Base-by-base conservation (phyloP, 805 yeast genomes). In the Cyberlindnera amylophila region DNA sequence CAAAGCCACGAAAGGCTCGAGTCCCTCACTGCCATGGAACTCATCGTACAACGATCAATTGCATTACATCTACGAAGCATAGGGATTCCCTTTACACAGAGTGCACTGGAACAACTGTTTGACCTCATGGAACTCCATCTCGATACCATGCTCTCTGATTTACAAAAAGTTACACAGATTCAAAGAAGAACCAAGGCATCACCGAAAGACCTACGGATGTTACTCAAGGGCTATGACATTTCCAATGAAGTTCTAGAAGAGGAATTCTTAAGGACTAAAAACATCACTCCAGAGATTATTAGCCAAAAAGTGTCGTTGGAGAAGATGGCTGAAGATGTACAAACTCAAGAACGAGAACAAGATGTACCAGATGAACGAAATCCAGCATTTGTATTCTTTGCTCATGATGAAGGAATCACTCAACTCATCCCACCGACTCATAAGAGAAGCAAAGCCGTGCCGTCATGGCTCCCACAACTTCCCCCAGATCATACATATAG, bases 401-500 rank as follows among this genome's bases (percentile, higher is more conserved):
- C 74, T 32, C 75, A 75, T 44, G 69, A 68, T 19, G 70, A 75
- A 38, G 75, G 71, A 40, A 67, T 79, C 4, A 69, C 77, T 3
- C 66, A 72, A 37, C 67, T 86, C 19, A 75, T 82, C 12, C 89
- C 81, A 42, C 64, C 81, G 28, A 60, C 65, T 1, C 65, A 69
- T 17, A 57, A 61, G 21, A 50, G 61, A 29, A 66, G 65, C 36
- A 57, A 60, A 5, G 77, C 77, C 45, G 72, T 86, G 7, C 95
- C 95, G 0, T 57, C 66, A 6, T 89, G 89, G 81, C 66, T 91
- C 52, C 99, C 99, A 0, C 79, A 79, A 11, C 70, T 91, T 23
- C 99, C 99, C 1, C 96, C 98, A 0, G 96, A 88, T 55, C 95
- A 90, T 62, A 91, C 98, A 0, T 91, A 84, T 59, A 80, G 78